Conservation (phyloP, 768 basidiomycete species). For the Macrocybe gigantea region DNA sequence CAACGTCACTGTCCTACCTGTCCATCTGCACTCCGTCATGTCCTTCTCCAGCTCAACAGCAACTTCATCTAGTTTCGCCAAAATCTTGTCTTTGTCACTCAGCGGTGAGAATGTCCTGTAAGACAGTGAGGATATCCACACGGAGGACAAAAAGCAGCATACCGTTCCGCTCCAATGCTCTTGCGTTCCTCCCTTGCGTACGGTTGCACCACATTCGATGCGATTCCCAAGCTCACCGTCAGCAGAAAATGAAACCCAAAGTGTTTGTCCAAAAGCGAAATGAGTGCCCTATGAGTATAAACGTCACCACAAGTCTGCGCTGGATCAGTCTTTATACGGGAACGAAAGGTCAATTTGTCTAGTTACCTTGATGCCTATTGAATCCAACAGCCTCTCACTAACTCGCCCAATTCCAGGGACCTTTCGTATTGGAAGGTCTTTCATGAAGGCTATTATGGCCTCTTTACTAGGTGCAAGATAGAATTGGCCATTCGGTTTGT, state of each 20-base stretch:
- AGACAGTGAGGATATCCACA: background rate
- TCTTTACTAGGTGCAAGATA: conserved; percentile 60
- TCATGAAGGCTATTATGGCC: conserved; percentile 72
- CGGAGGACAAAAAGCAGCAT: conserved; percentile 2
- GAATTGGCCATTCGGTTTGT: conserved; percentile 94
- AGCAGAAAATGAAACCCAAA: conserved; percentile 76
- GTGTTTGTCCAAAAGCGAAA: conserved; percentile 84
- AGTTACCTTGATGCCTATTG: conserved; percentile 77
- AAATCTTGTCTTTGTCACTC: conserved; percentile 56
- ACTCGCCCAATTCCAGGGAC: conserved; percentile 90
- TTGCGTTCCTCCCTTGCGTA: conserved; percentile 77
- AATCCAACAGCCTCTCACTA: conserved; percentile 80
- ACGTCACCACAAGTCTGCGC: conserved; percentile 87
- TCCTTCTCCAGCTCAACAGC: conserved; percentile 79
- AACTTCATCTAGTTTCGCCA: conserved; percentile 75
- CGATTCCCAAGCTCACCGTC: conserved; percentile 78
- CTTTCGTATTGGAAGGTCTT: conserved; percentile 76
- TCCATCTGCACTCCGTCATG: conserved; percentile 74
- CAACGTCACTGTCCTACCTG: conserved; percentile 83
- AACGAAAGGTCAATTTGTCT: background rate
- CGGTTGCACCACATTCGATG: conserved; percentile 76
- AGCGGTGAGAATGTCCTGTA: conserved; percentile 73
- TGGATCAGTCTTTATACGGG: background rate
- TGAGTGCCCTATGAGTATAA: conserved; percentile 60
- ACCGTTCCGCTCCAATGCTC: conserved; percentile 91